These are phyloP conservation scores for Neonectria coccinea DNA, from an alignment of 2,329 filamentous ascomycete genomes.

Conservation along the genomic window DNA sequence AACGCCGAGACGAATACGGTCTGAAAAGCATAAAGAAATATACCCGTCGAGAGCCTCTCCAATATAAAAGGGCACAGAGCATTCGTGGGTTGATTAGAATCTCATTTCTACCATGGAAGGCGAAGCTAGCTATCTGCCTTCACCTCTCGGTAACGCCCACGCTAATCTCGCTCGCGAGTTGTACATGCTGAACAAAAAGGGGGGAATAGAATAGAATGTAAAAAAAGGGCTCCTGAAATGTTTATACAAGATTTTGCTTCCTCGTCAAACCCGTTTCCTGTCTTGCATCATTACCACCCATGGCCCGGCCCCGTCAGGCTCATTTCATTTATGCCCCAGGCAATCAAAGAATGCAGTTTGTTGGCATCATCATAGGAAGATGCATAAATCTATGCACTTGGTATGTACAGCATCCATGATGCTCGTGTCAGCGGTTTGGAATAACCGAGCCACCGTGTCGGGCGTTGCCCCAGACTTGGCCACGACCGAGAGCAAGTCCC, in stretches of 20 bases:
- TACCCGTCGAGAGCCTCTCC: too few relatives aligned
- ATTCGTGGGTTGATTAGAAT: constrained; percentile 14
- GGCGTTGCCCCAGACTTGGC: constrained; percentile 10
- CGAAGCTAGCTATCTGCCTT: constrained; percentile 34
- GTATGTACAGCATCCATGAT: constrained; percentile 40
- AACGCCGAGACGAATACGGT: background rate
- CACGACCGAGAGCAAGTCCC: constrained; percentile 7
- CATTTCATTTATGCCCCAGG: constrained; percentile 21
- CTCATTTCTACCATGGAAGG: constrained; percentile 33
- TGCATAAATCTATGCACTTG: constrained; percentile 35
- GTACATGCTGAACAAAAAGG: constrained; percentile 43
- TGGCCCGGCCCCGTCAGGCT: constrained; percentile 29
- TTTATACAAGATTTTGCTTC: constrained; percentile 43
- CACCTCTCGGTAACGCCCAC: constrained; percentile 44
- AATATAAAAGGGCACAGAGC: background rate
- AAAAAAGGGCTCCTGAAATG: constrained; percentile 34
- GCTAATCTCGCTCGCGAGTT: constrained; percentile 47
- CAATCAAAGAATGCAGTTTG: constrained; percentile 28
- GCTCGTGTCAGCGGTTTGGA: constrained; percentile 9
- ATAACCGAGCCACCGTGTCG: constrained; percentile 28
- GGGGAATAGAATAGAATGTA: constrained; percentile 38
- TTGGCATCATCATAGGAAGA: constrained; percentile 31
- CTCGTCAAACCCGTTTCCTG: constrained; percentile 31
- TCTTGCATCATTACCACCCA: constrained; percentile 41
- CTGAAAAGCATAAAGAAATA: background rate